Percentiles rank a stretch among this genome's conserved stretches.
Conservation (phyloP, 768 basidiomycete genomes). For the Suillus luteus region DNA sequence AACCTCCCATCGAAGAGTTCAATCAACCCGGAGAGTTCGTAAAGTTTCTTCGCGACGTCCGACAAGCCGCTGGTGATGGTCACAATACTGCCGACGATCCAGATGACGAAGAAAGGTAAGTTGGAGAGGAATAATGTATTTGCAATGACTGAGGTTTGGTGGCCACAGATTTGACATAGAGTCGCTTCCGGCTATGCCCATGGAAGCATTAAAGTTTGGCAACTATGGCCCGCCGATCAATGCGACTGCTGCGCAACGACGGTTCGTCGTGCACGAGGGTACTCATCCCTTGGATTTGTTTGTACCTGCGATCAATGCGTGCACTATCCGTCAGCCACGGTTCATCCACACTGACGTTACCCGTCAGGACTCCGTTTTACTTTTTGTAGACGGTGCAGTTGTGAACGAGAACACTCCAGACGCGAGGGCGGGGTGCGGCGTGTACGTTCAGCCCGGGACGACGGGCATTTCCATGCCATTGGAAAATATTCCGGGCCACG, state of each 20-base stretch:
- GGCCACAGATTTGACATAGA: not conserved
- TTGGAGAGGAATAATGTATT: not conserved
- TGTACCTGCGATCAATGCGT: slow-evolving; percentile 11
- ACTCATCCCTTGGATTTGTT: slow-evolving; percentile 15
- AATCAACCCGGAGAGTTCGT: not conserved
- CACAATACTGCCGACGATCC: slow-evolving; percentile 1
- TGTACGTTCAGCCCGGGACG: slow-evolving; percentile 7
- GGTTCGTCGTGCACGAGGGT: slow-evolving; percentile 9
- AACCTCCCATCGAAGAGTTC: slow-evolving; percentile 6
- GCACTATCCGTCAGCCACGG: slow-evolving; percentile 7
- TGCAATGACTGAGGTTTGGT: not conserved
- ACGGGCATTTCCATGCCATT: not conserved
- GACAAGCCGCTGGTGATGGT: slow-evolving; percentile 8
- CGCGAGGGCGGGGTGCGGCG: slow-evolving; percentile 14
- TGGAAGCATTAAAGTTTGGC: not conserved
- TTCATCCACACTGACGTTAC: slow-evolving; percentile 15
- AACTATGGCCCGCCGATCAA: slow-evolving; percentile 9
- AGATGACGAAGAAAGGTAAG: slow-evolving; percentile 1
- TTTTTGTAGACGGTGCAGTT: slow-evolving; percentile 17
- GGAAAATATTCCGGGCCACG: slow-evolving; percentile 11
- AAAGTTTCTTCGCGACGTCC: not conserved
- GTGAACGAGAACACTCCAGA: slow-evolving; percentile 13
- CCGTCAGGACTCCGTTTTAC: slow-evolving; percentile 13
- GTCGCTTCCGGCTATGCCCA: slow-evolving; percentile 11
- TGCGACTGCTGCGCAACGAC: slow-evolving; percentile 2